phyloP scores from a whole-genome alignment of 2,329 filamentous ascomycete genomes.

The Stachybotrys echinatus region DNA sequence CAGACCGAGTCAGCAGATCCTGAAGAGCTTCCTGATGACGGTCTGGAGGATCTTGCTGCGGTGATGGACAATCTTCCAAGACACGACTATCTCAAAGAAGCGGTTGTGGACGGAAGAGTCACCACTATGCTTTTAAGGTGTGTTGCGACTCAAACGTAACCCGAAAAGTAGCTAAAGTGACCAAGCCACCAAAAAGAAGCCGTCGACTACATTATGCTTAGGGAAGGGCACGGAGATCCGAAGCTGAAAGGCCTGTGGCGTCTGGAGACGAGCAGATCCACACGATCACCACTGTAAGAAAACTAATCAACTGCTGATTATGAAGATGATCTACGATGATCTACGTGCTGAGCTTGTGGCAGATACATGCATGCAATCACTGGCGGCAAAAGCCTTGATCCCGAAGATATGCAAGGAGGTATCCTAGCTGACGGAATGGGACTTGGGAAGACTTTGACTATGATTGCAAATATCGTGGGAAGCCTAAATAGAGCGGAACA shows the following conservation, averaged over 20 bases:
- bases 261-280: not conserved
- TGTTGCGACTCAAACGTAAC: not conserved
- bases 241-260: not conserved
- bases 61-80: not conserved
- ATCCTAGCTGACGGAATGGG: constrained; percentile 2
- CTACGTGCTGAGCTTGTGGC: not conserved
- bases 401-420: not conserved
- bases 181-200: constrained; percentile 1
- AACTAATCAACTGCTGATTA: too few species aligned
- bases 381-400: not conserved
- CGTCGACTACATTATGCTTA: not conserved
- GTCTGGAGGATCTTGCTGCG: not conserved
- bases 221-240: not conserved
- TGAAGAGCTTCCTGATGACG: not conserved
- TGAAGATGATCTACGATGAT: not conserved
- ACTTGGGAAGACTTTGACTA: not conserved
- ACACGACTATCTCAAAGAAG: not conserved
- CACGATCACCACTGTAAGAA: not conserved
- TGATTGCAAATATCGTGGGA: not conserved
- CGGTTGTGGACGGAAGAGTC: not conserved
- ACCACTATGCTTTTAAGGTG: not conserved
- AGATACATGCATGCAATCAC: not conserved
- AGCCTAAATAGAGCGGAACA: not conserved
- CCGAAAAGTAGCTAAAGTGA: not conserved
- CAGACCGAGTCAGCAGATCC: not conserved